These are phyloP conservation scores for Phragmites australis DNA, from an alignment of 176 grass and related monocot species.

Conservation along the genomic window DNA sequence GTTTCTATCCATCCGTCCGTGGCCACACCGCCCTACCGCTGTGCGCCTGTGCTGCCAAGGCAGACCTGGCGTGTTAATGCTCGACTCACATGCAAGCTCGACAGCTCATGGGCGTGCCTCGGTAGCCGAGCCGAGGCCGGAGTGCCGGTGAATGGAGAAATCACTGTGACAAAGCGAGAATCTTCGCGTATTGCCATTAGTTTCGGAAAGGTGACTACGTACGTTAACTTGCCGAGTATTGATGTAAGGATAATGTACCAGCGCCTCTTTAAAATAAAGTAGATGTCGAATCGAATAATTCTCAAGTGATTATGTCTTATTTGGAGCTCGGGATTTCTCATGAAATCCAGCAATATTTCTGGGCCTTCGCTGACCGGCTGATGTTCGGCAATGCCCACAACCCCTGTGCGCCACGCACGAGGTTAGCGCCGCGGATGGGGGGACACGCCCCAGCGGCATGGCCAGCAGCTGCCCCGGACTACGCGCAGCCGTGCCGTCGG, in stretches of 20 bases:
- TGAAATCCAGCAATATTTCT: too few species aligned
- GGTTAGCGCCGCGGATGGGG: too few species aligned
- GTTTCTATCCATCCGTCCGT: not conserved
- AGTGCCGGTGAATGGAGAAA: not conserved
- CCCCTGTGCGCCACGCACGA: too few species aligned
- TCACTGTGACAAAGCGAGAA: not conserved
- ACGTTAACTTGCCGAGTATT: not conserved
- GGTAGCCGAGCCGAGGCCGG: not conserved
- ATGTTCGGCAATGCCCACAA: too few species aligned
- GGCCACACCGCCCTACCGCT: not conserved
- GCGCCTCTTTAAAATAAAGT: too few species aligned
- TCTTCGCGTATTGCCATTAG: not conserved
- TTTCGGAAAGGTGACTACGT: not conserved
- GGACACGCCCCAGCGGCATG: too few species aligned
- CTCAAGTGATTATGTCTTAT: too few species aligned
- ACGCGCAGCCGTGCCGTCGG: not conserved
- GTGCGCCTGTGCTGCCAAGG: not conserved
- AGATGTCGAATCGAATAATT: too few species aligned
- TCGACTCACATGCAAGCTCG: too few species aligned
- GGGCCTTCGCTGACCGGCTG: too few species aligned
- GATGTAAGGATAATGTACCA: not conserved
- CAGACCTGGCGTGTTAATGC: conserved; percentile 20
- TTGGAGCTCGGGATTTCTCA: too few species aligned
- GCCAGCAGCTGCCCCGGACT: too few species aligned
- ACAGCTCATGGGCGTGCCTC: conserved; percentile 20